Conservation (phyloP, 2,329 filamentous ascomycete species). For the Didymella lethalis region DNA sequence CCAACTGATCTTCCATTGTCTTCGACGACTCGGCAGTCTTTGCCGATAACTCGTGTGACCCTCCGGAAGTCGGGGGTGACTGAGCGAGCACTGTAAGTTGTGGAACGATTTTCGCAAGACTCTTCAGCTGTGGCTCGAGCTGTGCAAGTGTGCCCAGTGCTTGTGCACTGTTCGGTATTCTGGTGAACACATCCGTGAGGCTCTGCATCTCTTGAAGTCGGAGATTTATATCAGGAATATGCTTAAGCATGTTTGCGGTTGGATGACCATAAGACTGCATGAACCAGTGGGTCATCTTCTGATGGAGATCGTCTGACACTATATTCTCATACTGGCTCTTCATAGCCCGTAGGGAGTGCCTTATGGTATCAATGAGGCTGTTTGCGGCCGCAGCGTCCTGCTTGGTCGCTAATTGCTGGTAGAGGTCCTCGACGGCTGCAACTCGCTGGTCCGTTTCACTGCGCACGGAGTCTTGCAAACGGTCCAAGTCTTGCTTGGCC, state of each 20-base stretch:
- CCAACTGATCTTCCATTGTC: not conserved
- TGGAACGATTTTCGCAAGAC: not conserved
- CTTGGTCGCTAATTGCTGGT: slow-evolving; percentile 6
- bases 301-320: slow-evolving; percentile 31
- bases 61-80: not conserved
- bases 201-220: slow-evolving; percentile 15
- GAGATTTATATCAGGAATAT: slow-evolving; percentile 11
- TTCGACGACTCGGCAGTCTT: not conserved
- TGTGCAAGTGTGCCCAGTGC: slow-evolving; percentile 3
- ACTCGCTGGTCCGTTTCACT: not conserved
- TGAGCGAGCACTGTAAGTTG: slow-evolving; percentile 10
- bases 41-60: not conserved
- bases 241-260: slow-evolving; percentile 7
- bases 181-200: slow-evolving; percentile 2
- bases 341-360: slow-evolving; percentile 21
- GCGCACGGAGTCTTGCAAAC: not conserved
- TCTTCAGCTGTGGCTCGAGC: slow-evolving; percentile 2
- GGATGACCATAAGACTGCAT: slow-evolving; percentile 28
- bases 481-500: not conserved
- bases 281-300: slow-evolving; percentile 37
- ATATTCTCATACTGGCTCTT: slow-evolving; percentile 41
- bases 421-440: not conserved
- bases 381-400: slow-evolving; percentile 7
- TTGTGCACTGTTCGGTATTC: slow-evolving; percentile 9
- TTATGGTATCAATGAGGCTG: slow-evolving; percentile 13